Evolutionary conservation across 2,329 filamentous ascomycete species (phyloP), one percentile per base, ranked within the genome.

Genomic region (Trichoderma guizhouense): DNA sequence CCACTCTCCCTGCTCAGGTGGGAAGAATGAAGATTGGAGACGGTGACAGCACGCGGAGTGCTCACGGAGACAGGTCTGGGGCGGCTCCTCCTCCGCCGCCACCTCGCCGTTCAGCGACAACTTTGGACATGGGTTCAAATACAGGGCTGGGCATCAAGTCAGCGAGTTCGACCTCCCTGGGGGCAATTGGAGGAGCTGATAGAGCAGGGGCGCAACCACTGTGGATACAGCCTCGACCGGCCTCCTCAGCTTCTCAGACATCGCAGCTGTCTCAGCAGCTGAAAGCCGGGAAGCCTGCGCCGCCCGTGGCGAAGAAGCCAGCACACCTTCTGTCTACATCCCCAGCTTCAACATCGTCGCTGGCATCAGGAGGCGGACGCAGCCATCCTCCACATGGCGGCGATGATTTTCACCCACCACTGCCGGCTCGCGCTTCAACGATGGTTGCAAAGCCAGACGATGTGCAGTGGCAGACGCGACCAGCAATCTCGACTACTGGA

Each of bases 251-350:
- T 3, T 83, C 84, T 1, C 79, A 79, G 51, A 71, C 75, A 47
- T 80, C 79, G 39, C 78, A 81, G 69, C 69, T 78, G 7, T 80
- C 81, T 9, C 74, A 79, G 66, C 76, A 77, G 55, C 73, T 76
- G 55, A 79, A 80, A 36, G 75, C 77, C 30, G 75, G 78, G 15
- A 86, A 86, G 73, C 77, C 81, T 11, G 81, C 86, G n/a, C 89
- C 87, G 6, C 87, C 86, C 1, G 83, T 92, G 64, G 90, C 90
- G 26, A 88, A 84, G 78, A 92, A 92, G 76, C 90, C 90, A 1
- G 84, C 86, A 3, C 87, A 89, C 74, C 83, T 90, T 5, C 75
- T 81, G 18, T 77, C 78, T 7, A 75, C 76, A 53, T 78, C 79
- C 3, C 79, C 77, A 2, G 69, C 64, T 18, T 72, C 75, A 1